Base-by-base conservation (phyloP, 495 filamentous ascomycete species). In the Ramalina intermedia region DNA sequence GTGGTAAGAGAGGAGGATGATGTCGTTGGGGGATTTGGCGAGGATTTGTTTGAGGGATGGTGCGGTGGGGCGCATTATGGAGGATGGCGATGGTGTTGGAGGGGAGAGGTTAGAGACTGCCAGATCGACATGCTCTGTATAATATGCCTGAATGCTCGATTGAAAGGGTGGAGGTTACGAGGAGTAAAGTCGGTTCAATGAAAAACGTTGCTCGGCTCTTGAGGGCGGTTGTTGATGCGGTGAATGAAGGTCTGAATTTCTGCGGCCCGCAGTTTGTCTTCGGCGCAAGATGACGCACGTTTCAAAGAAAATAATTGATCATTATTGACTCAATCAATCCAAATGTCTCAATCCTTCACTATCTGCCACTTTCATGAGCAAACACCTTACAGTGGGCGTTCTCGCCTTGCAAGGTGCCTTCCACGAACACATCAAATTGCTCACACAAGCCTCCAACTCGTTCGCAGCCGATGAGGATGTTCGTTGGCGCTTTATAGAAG, bases 341-440 rank as follows among this genome's bases (percentile, higher is more conserved):
- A 33, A 0, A 33, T 33, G 29, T 33, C 12, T 13, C 12, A 33
- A 33, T 33, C 29, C 7, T 33, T 33, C 29, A 1, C 12, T 3
- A 13, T 33, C 8, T 33, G 29, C 29, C 29, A 33, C 29, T 33
- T 33, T 3, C 29, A 55, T 56, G 53, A 53, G 41, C n/a, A 53
- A 12, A 40, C 63, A 57, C 55, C 61, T 82, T 55, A 85, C 83
- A 7, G 74, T 94, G 36, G 87, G 87, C 50, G 85, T 94, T 21
- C 78, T 95, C 47, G 91, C 91, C 50, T 74, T 98, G 13, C 91
- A 98, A 65, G 91, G 91, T 55, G 89, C 91, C 38, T 96, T 96
- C 59, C 69, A 74, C 59, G 91, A 98, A 61, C 91, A 98, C 67
- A 58, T 94, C 27, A 72, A 78, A 50, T 74, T 94, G 24, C 71